These are phyloP conservation scores for Juglanconis juglandina DNA, from an alignment of 2,329 filamentous ascomycete genomes.

Conservation along the genomic window DNA sequence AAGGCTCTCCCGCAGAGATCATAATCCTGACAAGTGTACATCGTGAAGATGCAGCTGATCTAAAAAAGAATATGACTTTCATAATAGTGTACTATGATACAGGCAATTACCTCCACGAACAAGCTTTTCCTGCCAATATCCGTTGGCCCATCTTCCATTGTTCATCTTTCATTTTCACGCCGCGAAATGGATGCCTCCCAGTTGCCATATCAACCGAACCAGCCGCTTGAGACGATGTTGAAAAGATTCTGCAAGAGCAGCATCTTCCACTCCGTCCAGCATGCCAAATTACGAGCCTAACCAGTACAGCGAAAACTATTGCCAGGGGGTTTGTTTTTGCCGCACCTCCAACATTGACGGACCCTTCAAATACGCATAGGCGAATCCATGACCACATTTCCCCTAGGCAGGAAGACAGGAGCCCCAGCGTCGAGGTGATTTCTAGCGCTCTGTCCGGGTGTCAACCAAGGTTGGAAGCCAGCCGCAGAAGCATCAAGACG, in stretches of 20 bases:
- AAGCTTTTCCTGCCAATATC: conserved; percentile 9
- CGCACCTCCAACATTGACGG: not conserved
- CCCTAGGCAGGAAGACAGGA: conserved; percentile 6
- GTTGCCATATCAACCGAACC: conserved; percentile 12
- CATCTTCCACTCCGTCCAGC: conserved; percentile 3
- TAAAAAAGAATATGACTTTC: not conserved
- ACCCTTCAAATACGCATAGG: not conserved
- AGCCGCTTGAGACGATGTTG: not conserved
- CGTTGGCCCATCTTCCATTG: not conserved
- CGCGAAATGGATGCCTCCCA: conserved; percentile 13
- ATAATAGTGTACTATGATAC: conserved; percentile 14
- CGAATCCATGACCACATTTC: not conserved
- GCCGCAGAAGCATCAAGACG: conserved; percentile 7
- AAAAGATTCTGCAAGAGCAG: not conserved
- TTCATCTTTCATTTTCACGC: conserved; percentile 6
- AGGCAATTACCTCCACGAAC: conserved; percentile 13
- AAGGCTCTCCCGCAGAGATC: no score
- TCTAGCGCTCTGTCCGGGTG: not conserved
- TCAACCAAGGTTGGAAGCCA: conserved; percentile 3
- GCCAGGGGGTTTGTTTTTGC: not conserved
- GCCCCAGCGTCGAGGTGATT: conserved; percentile 3
- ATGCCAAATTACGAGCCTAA: not conserved
- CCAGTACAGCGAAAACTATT: not conserved
- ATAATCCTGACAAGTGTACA: no score
- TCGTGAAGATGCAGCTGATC: not conserved